Evolutionary conservation across 2,329 filamentous ascomycete species (phyloP).

Genomic region (Amauroascus verrucosus): DNA sequence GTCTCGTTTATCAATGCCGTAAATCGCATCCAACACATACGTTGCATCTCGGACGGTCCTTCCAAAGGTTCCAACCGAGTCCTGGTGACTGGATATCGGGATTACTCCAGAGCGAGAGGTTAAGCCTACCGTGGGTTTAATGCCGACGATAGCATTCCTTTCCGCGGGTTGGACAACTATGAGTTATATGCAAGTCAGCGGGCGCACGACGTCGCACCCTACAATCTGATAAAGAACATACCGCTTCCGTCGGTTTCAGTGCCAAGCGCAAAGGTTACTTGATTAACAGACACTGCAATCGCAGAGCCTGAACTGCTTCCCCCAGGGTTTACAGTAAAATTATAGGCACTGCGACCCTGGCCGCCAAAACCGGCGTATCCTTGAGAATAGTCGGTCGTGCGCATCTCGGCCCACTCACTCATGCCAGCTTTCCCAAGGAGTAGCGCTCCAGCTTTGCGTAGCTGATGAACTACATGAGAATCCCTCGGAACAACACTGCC

Average conservation of each 20-base stretch:
- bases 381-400: constrained; percentile 56
- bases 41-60: constrained; percentile 59
- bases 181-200: not conserved
- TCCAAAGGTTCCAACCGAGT: constrained; percentile 58
- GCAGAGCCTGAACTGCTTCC: constrained; percentile 59
- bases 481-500: constrained; percentile 59
- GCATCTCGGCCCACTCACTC: constrained; percentile 66
- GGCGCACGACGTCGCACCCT: not conserved
- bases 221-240: constrained; percentile 18
- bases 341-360: constrained; percentile 56
- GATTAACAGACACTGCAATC: constrained; percentile 53
- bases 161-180: constrained; percentile 60
- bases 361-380: constrained; percentile 57
- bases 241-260: constrained; percentile 63
- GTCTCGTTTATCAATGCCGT: constrained; percentile 53
- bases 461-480: constrained; percentile 50
- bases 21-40: constrained; percentile 57
- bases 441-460: constrained; percentile 57
- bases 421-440: constrained; percentile 61
- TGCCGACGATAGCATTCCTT: constrained; percentile 57
- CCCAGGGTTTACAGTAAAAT: constrained; percentile 58
- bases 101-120: constrained; percentile 57
- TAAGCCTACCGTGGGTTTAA: constrained; percentile 66
- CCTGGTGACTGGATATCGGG: constrained; percentile 57
- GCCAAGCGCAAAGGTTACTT: constrained; percentile 54